These are phyloP conservation scores for Pseudogymnoascus verrucosus DNA, from an alignment of 2,329 filamentous ascomycete species.

Conservation along the genomic window DNA sequence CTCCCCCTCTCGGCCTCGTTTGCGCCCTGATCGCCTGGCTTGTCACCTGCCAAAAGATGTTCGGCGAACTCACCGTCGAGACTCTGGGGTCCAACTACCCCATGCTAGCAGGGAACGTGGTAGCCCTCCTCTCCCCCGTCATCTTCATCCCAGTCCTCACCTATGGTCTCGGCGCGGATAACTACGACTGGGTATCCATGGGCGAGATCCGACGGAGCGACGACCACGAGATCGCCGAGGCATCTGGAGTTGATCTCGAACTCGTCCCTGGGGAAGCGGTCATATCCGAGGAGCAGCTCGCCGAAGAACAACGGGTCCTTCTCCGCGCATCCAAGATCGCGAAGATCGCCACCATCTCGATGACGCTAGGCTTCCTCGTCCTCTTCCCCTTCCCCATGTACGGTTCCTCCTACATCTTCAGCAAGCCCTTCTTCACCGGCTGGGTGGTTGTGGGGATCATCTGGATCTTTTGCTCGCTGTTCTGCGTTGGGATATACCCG, in stretches of 20 bases:
- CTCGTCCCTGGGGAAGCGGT: slow-evolving; percentile 44
- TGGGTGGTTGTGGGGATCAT: slow-evolving; percentile 72
- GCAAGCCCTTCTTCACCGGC: slow-evolving; percentile 72
- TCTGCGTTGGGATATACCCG: slow-evolving; percentile 73
- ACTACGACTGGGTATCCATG: slow-evolving; percentile 86
- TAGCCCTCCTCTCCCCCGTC: slow-evolving; percentile 68
- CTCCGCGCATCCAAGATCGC: slow-evolving; percentile 45
- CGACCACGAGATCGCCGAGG: slow-evolving; percentile 61
- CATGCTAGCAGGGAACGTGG: slow-evolving; percentile 82
- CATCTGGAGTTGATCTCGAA: slow-evolving; percentile 58
- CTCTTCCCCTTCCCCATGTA: slow-evolving; percentile 94
- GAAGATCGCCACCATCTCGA: slow-evolving; percentile 43
- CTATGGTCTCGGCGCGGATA: slow-evolving; percentile 50
- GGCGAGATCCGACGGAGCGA: slow-evolving; percentile 68
- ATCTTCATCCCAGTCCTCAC: slow-evolving; percentile 72
- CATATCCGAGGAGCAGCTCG: slow-evolving; percentile 31
- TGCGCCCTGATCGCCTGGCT: slow-evolving; percentile 70
- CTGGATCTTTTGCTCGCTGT: slow-evolving; percentile 67
- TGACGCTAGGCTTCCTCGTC: slow-evolving; percentile 65
- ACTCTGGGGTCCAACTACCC: slow-evolving; percentile 80
- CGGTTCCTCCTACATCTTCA: slow-evolving; percentile 72
- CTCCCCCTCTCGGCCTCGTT: slow-evolving; percentile 60
- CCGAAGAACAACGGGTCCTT: slow-evolving; percentile 38
- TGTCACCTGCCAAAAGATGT: slow-evolving; percentile 63
- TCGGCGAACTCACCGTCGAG: slow-evolving; percentile 58